A percentile compares a stretch with the other conserved stretches of the same genome.
Evolutionary conservation across 495 filamentous ascomycete genomes (phyloP).

Genomic region (Niebla homalea): DNA sequence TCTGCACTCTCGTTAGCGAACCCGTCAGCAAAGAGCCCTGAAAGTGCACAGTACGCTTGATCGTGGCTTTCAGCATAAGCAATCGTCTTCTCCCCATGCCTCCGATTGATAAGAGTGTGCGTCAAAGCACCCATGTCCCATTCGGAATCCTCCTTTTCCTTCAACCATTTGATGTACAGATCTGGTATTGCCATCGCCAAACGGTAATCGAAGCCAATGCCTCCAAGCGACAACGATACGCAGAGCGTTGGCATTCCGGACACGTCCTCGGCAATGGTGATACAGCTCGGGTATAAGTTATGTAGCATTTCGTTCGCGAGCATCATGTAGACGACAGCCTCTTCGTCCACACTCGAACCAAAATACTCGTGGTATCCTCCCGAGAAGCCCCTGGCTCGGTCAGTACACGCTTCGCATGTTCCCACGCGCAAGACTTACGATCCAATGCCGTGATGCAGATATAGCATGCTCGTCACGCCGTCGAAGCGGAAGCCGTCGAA

Average conservation of each 20-base stretch:
- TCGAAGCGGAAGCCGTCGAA: slow-evolving; percentile 98
- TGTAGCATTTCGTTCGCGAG: slow-evolving; percentile 96
- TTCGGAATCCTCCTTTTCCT: slow-evolving; percentile 80
- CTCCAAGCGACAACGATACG: slow-evolving; percentile 69
- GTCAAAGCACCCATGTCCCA: slow-evolving; percentile 84
- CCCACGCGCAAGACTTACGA: slow-evolving; percentile 49
- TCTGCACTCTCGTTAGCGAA: slow-evolving; percentile 36
- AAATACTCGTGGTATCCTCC: slow-evolving; percentile 99
- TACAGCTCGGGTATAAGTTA: slow-evolving; percentile 64
- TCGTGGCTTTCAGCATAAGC: slow-evolving; percentile 96
- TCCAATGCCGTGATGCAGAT: slow-evolving; percentile 91
- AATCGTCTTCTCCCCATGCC: slow-evolving; percentile 96
- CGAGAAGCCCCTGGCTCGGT: slow-evolving; percentile 66
- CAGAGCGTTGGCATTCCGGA: slow-evolving; percentile 96
- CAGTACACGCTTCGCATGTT: slow-evolving; percentile 8
- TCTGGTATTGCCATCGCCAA: slow-evolving; percentile 97
- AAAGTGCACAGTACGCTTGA: slow-evolving; percentile 67
- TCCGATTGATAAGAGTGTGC: slow-evolving; percentile 79
- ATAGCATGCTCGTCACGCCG: slow-evolving; percentile 96
- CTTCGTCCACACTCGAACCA: slow-evolving; percentile 81
- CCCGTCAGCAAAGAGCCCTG: background rate
- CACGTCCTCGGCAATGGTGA: slow-evolving; percentile 93
- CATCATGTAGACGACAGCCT: slow-evolving; percentile 91
- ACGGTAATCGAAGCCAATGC: slow-evolving; percentile 92
- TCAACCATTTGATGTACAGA: slow-evolving; percentile 97